Base-by-base conservation (phyloP, 495 filamentous ascomycete species). In the Cenococcum geophilum region DNA sequence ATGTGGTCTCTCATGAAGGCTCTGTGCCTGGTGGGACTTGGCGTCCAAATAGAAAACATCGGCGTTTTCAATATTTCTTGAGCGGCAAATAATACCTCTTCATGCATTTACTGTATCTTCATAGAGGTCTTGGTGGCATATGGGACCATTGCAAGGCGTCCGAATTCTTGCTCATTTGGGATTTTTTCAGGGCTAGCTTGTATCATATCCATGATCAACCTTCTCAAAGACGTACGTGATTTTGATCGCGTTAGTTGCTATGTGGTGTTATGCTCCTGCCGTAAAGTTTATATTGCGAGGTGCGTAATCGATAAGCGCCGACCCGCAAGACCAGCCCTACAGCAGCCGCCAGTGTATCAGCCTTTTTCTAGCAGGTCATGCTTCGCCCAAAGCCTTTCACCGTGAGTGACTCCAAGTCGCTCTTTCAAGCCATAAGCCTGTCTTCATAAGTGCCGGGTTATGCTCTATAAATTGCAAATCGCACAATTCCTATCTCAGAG, bases 271-370 rank as follows among this genome's bases (percentile, higher is more conserved):
- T 10, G 1, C 14, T 14, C 18, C 11, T 45, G 4, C 18, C 11
- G 11, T 22, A 55, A 32, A 2, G 27, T 3, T 32, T n/a, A 45
- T 18, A 45, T 45, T 40, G n/a, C 37, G 53, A 58, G 58, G 54
- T 65, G 54, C 37, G 47, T 59, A 65, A 65, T 61, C 58, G 63
- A 65, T 65, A 32, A 52, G 21, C 4, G 49, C 49, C 22, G 23
- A 27, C 16, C 22, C 3, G 14, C 49, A 52, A 23, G 49, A 22
- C 49, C 49, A 25, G 21, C 21, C 49, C 49, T 20, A 18, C 45
- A 49, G 45, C 45, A n/a, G 16, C 18, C 45, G 27, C 27, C 27
- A 32, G 27, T 32, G 27, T 32, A 32, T 32, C 27, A 32, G 27
- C 27, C 27, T 32, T 32, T 32, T 32, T 32, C 27, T 6, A 32